Conservation (phyloP, 2,329 filamentous ascomycete species). For the Huntiella bhutanensis region DNA sequence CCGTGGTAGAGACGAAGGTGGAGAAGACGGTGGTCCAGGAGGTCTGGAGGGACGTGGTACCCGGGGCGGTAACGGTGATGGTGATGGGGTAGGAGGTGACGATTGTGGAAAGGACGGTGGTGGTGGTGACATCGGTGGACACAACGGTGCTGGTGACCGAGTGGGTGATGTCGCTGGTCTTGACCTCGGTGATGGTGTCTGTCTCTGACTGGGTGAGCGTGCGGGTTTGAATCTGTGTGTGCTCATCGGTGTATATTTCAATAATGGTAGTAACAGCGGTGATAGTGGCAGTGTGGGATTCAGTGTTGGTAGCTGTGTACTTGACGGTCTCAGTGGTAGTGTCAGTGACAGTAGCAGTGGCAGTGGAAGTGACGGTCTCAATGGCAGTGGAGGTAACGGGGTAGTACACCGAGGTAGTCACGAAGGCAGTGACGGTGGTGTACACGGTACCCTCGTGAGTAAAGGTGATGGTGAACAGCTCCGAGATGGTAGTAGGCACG, state of each 20-base stretch:
- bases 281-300: constrained; percentile 11
- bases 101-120: constrained; percentile 13
- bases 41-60: constrained; percentile 4
- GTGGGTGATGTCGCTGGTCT: constrained; percentile 3
- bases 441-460: constrained; percentile 10
- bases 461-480: constrained; percentile 2
- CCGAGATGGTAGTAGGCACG: constrained; percentile 6
- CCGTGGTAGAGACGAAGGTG: constrained; percentile 12
- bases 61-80: constrained; percentile 11
- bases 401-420: not conserved
- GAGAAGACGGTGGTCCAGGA: constrained; percentile 13
- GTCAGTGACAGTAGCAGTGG: constrained; percentile 2
- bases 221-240: constrained; percentile 1
- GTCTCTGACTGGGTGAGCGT: constrained; percentile 1
- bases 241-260: constrained; percentile 8
- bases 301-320: constrained; percentile 1
- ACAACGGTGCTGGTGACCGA: constrained; percentile 8
- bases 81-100: constrained; percentile 14
- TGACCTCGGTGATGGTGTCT: not conserved
- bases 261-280: constrained; percentile 9
- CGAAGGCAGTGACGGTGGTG: constrained; percentile 10
- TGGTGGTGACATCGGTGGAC: constrained; percentile 12
- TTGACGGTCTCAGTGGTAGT: not conserved
- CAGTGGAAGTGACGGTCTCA: constrained; percentile 1
- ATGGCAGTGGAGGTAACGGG: not conserved